phyloP scores from a whole-genome alignment of 176 grass and related monocot species.

The Ananas comosus region DNA sequence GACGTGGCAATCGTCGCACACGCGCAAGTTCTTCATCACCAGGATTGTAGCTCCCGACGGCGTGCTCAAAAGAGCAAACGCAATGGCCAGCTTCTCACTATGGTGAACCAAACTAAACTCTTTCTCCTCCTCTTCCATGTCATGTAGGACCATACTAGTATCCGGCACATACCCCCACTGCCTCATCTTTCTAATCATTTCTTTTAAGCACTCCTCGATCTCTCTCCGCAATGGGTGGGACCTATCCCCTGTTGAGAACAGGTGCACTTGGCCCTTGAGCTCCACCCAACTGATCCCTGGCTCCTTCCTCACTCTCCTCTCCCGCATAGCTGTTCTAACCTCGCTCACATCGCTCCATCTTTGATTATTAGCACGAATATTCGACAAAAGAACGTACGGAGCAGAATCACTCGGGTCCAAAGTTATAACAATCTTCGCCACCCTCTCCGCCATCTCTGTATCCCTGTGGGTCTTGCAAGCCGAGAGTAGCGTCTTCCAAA shows the following conservation, averaged over 20 bases:
- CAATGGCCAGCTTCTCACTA: conserved; percentile 65
- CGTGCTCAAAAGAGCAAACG: conserved; percentile 57
- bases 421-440: conserved; percentile 44
- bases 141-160: conserved; percentile 65
- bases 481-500: conserved; percentile 73
- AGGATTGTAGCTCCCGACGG: conserved; percentile 50
- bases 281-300: conserved; percentile 71
- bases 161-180: conserved; percentile 49
- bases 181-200: conserved; percentile 42
- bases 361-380: conserved; percentile 46
- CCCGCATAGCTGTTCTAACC: conserved; percentile 37
- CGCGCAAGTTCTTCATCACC: conserved; percentile 72
- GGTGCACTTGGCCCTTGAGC: conserved; percentile 54
- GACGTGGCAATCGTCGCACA: conserved; percentile 65
- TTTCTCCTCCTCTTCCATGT: conserved; percentile 79
- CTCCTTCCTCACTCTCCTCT: conserved; percentile 57
- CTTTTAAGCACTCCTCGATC: conserved; percentile 38
- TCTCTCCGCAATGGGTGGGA: conserved; percentile 41
- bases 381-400: conserved; percentile 55
- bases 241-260: conserved; percentile 49
- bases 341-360: conserved; percentile 50
- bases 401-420: conserved; percentile 58
- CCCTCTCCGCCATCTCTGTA: conserved; percentile 42
- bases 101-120: conserved; percentile 55
- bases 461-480: conserved; percentile 57